Evolutionary conservation across 768 basidiomycete genomes (phyloP).

Genomic region (Suillus decipiens): DNA sequence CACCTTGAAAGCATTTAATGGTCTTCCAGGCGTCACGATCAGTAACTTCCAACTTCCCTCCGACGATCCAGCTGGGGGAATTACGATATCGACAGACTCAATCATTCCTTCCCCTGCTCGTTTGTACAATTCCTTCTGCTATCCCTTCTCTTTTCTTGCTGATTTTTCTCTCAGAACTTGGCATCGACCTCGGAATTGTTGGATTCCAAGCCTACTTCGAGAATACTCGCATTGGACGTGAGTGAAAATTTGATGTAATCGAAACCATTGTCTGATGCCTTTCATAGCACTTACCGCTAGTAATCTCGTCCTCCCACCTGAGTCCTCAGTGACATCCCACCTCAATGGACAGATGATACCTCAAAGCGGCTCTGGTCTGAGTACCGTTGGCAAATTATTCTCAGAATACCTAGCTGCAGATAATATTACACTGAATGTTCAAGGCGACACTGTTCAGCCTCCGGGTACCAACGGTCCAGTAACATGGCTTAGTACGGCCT

Average conservation of each 20-base stretch:
- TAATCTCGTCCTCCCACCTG: conserved; percentile 51
- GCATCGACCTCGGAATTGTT: conserved; percentile 67
- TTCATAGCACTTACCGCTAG: conserved; percentile 51
- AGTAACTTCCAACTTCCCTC: conserved; percentile 70
- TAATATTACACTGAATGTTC: conserved; percentile 61
- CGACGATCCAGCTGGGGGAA: conserved; percentile 69
- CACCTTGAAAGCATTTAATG: conserved; percentile 70
- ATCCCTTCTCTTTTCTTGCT: conserved; percentile 21
- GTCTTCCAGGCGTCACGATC: conserved; percentile 68
- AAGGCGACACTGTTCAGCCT: conserved; percentile 63
- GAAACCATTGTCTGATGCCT: conserved; percentile 3
- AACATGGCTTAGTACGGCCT: conserved; percentile 68
- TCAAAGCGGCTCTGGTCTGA: conserved; percentile 54
- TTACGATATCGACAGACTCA: conserved; percentile 68
- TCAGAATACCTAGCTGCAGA: conserved; percentile 63
- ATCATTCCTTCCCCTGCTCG: conserved; percentile 66
- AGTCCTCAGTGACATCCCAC: conserved; percentile 48
- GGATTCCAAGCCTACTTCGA: conserved; percentile 65
- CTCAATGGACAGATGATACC: conserved; percentile 67
- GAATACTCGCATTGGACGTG: conserved; percentile 59
- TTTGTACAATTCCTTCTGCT: conserved; percentile 36
- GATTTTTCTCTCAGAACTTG: conserved; percentile 49
- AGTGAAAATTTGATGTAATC: conserved; percentile 26
- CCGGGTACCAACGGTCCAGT: conserved; percentile 51
- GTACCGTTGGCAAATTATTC: conserved; percentile 62